Base-by-base conservation (phyloP, 495 filamentous ascomycete species). In the Aspergillus cavernicola region DNA sequence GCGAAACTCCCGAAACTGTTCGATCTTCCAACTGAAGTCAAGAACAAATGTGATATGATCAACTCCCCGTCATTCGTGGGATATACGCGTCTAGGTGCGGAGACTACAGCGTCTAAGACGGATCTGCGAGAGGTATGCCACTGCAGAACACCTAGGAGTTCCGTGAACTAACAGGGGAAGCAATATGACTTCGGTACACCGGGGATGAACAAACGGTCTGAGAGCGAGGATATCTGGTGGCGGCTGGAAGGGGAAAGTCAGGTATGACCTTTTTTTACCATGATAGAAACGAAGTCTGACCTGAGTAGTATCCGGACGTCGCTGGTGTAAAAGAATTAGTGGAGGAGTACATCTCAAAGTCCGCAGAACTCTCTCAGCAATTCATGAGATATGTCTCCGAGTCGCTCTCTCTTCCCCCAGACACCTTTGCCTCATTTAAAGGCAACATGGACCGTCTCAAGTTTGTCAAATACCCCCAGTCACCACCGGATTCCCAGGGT, bases 361-460 rank as follows among this genome's bases (percentile, higher is more conserved):
- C 93, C 80, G 82, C 84, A 24, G 59, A 56, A 8, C 79, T 97
- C 24, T 85, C 83, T 15, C 84, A 85, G 26, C 64, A 71, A 33
- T 96, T 96, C 69, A 88, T 90, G 15, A 79, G 80, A 16, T 77
- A 90, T 2, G 89, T 96, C 54, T 90, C 92, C 45, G 89, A 96
- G 72, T 83, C 86, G 29, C 84, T 97, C 52, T 84, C 82, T 8
- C 77, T 96, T 0, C 85, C 86, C 0, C 50, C 75, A 0, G 73
- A 76, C 26, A 88, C 90, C 3, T 96, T 97, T 67, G 76, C 85
- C 63, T 79, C 81, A 52, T 97, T 95, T 76, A 95, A 89, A 69
- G 90, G 95, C 52, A 67, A 74, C 3, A 86, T 95, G 76, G 89
- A 95, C 72, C 92, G 93, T 61, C 73, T 96, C 33, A 97, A 97